Evolutionary conservation across 257 asterid genomes (phyloP), one percentile per base, ranked within the genome.

Genomic region (Vinca minor): DNA sequence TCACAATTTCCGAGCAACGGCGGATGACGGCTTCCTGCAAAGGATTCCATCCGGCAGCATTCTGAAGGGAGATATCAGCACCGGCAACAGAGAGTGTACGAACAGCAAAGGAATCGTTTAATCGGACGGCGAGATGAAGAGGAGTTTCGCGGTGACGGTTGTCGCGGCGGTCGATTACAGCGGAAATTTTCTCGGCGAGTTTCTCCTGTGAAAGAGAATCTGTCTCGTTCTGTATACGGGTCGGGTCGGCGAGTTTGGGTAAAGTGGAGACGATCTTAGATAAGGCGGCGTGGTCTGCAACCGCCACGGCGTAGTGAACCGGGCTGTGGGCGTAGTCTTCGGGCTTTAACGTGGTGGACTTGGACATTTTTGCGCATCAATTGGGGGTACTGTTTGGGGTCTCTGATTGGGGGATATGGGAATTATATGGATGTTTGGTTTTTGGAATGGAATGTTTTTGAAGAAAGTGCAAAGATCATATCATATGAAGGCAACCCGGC

Each of bases 1-100:
- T 70, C 28, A 85, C 87, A 20, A 89, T 80, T 50, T 85, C 96
- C 57, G 95, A 75, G 62, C 77, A 71, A 17, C 96, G 85, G 52
- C 93, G 96, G 60, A 92, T 84, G 18, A 89, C 76, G 11, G 98
- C 96, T 44, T 92, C 98, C 71, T 92, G 98, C 1, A 92, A 67
- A 0, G 98, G 87, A 36, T 81, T 89, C 98, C 98, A 92, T 0
- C 98, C 98, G 12, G 93, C 84, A 46, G 89, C 84, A 59, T 89
- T 92, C 83, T 92, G 98, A 8, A 92, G 91, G 15, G 98, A 81
- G 1, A 83, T 72, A 62, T 92, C 88, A 25, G 98, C 96, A 18
- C 98, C 96, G 63, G 96, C 96, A 2, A 58, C 67, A 36, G 89
- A 87, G 5, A 89, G 89, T 0, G 83, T 70, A 26, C 89, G 79